These are phyloP conservation scores for Fomitopsis schrenkii DNA, from an alignment of 1,284 basidiomycete genomes.

Conservation along the genomic window DNA sequence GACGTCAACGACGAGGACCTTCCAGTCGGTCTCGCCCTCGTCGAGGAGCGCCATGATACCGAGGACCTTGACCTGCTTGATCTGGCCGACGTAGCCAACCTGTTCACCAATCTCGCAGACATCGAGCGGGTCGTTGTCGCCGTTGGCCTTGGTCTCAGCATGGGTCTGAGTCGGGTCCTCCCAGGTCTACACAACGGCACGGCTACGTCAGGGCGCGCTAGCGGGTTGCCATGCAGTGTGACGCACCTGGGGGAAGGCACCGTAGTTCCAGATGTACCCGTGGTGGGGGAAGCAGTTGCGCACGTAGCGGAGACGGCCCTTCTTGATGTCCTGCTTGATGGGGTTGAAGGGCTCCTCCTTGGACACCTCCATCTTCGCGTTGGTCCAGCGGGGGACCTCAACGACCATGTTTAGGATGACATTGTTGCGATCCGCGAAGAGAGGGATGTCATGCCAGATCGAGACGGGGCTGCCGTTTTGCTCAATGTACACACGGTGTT, in stretches of 20 bases:
- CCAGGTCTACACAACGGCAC: slow-evolving; percentile 76
- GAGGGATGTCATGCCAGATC: slow-evolving; percentile 94
- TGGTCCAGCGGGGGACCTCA: slow-evolving; percentile 99
- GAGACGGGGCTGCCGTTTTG: slow-evolving; percentile 84
- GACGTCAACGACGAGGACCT: slow-evolving; percentile 96
- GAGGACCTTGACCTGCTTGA: slow-evolving; percentile 99
- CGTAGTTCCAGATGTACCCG: slow-evolving; percentile 98
- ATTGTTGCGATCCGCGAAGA: slow-evolving; percentile 91
- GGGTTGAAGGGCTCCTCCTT: slow-evolving; percentile 98
- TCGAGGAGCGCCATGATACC: slow-evolving; percentile 99
- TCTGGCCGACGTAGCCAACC: slow-evolving; percentile 95
- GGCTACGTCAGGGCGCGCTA: neutral
- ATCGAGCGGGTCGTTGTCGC: slow-evolving; percentile 99
- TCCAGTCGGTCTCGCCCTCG: slow-evolving; percentile 99
- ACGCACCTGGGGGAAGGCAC: slow-evolving; percentile 90
- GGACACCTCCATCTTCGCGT: slow-evolving; percentile 98
- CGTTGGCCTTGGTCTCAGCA: slow-evolving; percentile 98
- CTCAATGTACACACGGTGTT: slow-evolving; percentile 94
- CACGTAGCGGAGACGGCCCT: slow-evolving; percentile 94
- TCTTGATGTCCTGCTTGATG: slow-evolving; percentile 98
- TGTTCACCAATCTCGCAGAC: slow-evolving; percentile 99
- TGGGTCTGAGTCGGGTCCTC: slow-evolving; percentile 90
- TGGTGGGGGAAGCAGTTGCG: slow-evolving; percentile 99
- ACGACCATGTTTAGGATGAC: slow-evolving; percentile 98
- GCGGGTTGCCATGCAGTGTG: neutral